Evolutionary conservation across 148 eudicot genomes (phyloP), one percentile per base, ranked within the genome.

Genomic region (Diospyros lotus): DNA sequence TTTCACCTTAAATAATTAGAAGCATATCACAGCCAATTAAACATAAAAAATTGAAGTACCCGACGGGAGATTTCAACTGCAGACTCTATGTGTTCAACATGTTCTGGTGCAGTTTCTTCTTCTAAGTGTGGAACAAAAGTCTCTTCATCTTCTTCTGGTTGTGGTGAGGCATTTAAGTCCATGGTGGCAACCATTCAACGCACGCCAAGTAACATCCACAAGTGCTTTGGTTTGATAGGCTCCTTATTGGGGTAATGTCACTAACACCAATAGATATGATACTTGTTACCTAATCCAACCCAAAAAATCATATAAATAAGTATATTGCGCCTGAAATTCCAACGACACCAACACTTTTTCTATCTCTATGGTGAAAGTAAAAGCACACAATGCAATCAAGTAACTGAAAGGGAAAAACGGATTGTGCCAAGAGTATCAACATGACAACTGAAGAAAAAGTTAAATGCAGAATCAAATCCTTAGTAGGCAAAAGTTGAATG

Each of bases 101-200:
- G 78, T 75, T 82, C 87, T 8, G 79, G 82, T 40, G 81, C 85
- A 78, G 69, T 75, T 69, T 84, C 80, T 82, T 87, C 92, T 76
- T 78, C 91, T 3, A 85, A 79, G 46, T 83, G 85, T 69, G 82
- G 84, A 58, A 80, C 92, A 73, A 77, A 87, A 63, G 73, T 75
- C 73, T 86, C 96, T 15, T 94, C 98, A 48, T 95, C 98, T 11
- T 95, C 98, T 74, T 95, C 98, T 17, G 97, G 97, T 79, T 78
- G 82, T 5, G 97, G 98, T 43, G 90, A 89, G 46, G 85, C 97
- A 88, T 95, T 95, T 79, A 95, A 88, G 81, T 95, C 99, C 97
- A 95, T 92, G 77, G 75, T 83, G 81, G 76, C 76, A 78, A 74
- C 77, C 80, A 84, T 71, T 78, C 81, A 87, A 85, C 84, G 58